Evolutionary conservation across 1,284 basidiomycete species (phyloP).

Genomic region (Heterobasidion annosum): DNA sequence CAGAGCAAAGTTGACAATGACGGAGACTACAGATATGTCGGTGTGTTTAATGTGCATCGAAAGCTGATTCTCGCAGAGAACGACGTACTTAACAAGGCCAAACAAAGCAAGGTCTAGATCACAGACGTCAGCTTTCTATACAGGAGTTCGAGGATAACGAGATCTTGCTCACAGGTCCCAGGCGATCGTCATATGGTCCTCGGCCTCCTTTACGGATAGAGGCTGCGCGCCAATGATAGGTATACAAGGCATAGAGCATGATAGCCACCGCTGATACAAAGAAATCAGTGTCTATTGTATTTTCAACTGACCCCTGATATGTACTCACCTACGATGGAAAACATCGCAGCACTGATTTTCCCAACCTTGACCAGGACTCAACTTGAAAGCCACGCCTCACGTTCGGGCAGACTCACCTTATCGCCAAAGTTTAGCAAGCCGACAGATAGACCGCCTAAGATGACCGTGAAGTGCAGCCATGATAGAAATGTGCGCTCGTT

Average conservation of each 20-base stretch:
- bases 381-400: background rate
- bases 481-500: slow-evolving; percentile 94
- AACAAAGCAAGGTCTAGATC: slow-evolving; percentile 74
- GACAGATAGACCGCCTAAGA: slow-evolving; percentile 89
- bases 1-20: slow-evolving; percentile 85
- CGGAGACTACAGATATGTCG: slow-evolving; percentile 54
- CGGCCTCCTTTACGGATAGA: slow-evolving; percentile 89
- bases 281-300: slow-evolving; percentile 57
- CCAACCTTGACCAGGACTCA: slow-evolving; percentile 50
- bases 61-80: background rate
- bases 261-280: slow-evolving; percentile 8
- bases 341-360: slow-evolving; percentile 88
- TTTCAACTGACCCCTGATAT: slow-evolving; percentile 19
- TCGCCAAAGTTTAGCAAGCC: slow-evolving; percentile 97
- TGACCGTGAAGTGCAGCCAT: slow-evolving; percentile 95
- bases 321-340: slow-evolving; percentile 79
- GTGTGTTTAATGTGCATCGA: background rate
- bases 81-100: slow-evolving; percentile 70
- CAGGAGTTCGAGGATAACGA: slow-evolving; percentile 13
- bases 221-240: slow-evolving; percentile 93
- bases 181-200: slow-evolving; percentile 94
- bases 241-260: slow-evolving; percentile 60
- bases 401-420: slow-evolving; percentile 42
- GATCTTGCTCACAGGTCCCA: slow-evolving; percentile 61
- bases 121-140: slow-evolving; percentile 5